These are phyloP conservation scores for Fraxinus nigra DNA, from an alignment of 305 asterid species.

Conservation along the genomic window DNA sequence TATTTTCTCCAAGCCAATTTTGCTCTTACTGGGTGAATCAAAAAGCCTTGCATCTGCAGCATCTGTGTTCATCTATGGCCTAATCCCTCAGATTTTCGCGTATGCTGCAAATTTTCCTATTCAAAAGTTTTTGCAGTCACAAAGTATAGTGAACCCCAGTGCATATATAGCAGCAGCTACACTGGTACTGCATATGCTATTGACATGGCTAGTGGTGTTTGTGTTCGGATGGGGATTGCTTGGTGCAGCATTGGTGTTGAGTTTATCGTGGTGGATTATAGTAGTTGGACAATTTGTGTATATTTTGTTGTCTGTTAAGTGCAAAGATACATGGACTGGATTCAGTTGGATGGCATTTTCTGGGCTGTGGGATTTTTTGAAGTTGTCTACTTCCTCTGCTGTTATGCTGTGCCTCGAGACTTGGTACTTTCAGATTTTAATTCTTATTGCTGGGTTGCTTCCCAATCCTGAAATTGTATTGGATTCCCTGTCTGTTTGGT, in stretches of 20 bases:
- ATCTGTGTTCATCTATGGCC: neutral
- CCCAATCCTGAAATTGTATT: neutral
- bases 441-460: neutral
- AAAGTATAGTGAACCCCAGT: neutral
- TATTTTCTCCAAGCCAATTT: neutral
- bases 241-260: neutral
- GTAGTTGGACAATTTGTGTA: neutral
- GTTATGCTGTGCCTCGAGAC: neutral
- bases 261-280: neutral
- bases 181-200: neutral
- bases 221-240: neutral
- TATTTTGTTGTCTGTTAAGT: neutral
- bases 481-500: neutral
- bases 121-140: neutral
- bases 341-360: neutral
- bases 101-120: neutral
- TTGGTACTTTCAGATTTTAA: neutral
- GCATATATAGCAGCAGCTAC: neutral
- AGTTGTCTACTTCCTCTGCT: neutral
- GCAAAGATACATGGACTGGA: neutral
- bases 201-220: neutral
- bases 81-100: neutral
- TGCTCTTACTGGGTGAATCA: neutral
- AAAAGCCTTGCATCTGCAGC: neutral
- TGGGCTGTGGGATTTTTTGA: neutral